Evolutionary conservation across 2,329 filamentous ascomycete genomes (phyloP).

Genomic region (Aspergillus viridinutans): DNA sequence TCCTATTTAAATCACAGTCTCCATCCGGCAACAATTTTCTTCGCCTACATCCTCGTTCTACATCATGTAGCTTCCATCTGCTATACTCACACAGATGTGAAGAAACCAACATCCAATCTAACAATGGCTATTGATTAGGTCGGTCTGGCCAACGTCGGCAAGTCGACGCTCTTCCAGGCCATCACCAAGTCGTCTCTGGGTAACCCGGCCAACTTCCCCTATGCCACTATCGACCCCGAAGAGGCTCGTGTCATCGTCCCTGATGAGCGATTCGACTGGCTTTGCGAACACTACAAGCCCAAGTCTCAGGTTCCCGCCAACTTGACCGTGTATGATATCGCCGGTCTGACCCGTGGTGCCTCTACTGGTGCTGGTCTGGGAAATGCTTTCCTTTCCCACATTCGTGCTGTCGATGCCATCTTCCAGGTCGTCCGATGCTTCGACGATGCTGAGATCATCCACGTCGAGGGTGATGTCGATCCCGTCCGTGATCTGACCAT

Average conservation of each 20-base stretch:
- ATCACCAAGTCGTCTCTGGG: slow-evolving; percentile 97
- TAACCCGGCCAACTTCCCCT: slow-evolving; percentile 99
- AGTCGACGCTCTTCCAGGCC: slow-evolving; percentile 98
- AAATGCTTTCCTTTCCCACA: slow-evolving; percentile 97
- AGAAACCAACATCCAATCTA: slow-evolving; percentile 6
- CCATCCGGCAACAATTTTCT: background rate
- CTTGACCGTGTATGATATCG: slow-evolving; percentile 97
- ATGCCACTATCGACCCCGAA: slow-evolving; percentile 98
- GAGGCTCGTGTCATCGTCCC: slow-evolving; percentile 96
- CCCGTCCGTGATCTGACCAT: slow-evolving; percentile 91
- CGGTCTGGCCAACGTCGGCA: slow-evolving; percentile 97
- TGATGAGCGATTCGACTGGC: slow-evolving; percentile 93
- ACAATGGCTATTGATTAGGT: slow-evolving; percentile 55
- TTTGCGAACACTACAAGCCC: slow-evolving; percentile 93
- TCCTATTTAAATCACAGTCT: slow-evolving; percentile 3
- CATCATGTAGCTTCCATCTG: slow-evolving; percentile 4
- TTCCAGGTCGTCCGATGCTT: slow-evolving; percentile 97
- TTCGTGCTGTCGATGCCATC: slow-evolving; percentile 95
- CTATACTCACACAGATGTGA: background rate
- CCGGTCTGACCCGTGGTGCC: slow-evolving; percentile 89
- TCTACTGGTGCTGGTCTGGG: slow-evolving; percentile 96
- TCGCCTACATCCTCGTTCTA: slow-evolving; percentile 5
- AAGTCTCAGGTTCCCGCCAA: slow-evolving; percentile 97
- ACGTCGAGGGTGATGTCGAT: slow-evolving; percentile 98
- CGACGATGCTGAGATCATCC: slow-evolving; percentile 98